These are phyloP conservation scores for Phytophthora brassicae DNA, from an alignment of 352 stramenopile genomes.

Conservation along the genomic window DNA sequence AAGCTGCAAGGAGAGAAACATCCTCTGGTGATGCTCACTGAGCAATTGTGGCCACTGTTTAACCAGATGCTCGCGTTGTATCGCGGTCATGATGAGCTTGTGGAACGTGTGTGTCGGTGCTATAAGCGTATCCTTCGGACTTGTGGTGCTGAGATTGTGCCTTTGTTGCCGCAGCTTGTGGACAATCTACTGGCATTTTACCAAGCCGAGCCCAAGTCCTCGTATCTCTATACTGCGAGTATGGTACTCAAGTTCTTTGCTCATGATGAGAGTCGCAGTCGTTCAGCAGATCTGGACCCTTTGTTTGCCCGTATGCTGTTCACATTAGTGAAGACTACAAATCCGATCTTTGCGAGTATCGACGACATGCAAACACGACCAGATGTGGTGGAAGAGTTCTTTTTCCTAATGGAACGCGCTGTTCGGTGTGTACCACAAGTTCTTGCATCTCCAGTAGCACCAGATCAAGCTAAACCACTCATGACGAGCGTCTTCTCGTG, in stretches of 20 bases:
- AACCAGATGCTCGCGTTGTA: slow-evolving; percentile 83
- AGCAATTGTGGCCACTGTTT: slow-evolving; percentile 79
- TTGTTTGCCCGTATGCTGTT: slow-evolving; percentile 64
- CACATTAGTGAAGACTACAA: slow-evolving; percentile 73
- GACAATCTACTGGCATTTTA: slow-evolving; percentile 82
- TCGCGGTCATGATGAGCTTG: slow-evolving; percentile 68
- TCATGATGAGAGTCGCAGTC: slow-evolving; percentile 30
- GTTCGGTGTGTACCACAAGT: slow-evolving; percentile 83
- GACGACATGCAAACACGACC: slow-evolving; percentile 77
- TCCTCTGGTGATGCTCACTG: slow-evolving; percentile 70
- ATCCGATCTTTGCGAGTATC: slow-evolving; percentile 75
- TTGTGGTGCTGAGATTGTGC: slow-evolving; percentile 58
- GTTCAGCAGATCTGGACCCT: slow-evolving; percentile 36
- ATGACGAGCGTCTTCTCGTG: slow-evolving; percentile 85
- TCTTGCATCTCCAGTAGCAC: slow-evolving; percentile 42
- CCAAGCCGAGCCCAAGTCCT: slow-evolving; percentile 77
- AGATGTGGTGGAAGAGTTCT: slow-evolving; percentile 96
- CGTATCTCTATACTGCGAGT: slow-evolving; percentile 81
- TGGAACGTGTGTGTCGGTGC: slow-evolving; percentile 82
- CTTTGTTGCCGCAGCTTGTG: slow-evolving; percentile 70
- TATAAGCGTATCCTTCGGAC: slow-evolving; percentile 88
- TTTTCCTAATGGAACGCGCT: slow-evolving; percentile 93
- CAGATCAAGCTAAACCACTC: slow-evolving; percentile 35
- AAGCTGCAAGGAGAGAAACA: slow-evolving; percentile 28
- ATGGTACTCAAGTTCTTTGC: slow-evolving; percentile 85